A percentile compares a stretch with the other conserved stretches of the same genome.
phyloP scores from a whole-genome alignment of 2,329 filamentous ascomycete genomes.

The Claviceps sp. region DNA sequence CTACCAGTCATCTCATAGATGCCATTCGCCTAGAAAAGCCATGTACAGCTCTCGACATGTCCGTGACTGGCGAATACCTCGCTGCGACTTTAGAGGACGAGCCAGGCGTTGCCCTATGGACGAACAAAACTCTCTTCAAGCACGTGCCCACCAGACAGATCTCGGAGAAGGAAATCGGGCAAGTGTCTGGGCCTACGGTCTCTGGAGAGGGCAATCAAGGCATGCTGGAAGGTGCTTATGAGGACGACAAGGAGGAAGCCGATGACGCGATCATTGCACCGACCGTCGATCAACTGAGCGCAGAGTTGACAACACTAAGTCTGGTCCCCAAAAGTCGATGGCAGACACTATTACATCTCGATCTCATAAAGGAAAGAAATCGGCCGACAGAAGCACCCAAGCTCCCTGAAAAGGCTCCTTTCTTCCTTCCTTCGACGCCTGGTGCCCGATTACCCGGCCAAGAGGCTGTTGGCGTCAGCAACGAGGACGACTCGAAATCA shows the following conservation, averaged over 20 bases:
- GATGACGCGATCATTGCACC: constrained; percentile 42
- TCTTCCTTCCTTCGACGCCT: constrained; percentile 69
- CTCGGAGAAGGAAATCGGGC: constrained; percentile 57
- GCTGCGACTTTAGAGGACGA: constrained; percentile 73
- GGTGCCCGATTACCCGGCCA: constrained; percentile 26
- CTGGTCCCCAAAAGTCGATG: constrained; percentile 81
- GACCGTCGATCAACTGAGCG: constrained; percentile 61
- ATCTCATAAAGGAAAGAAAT: constrained; percentile 85
- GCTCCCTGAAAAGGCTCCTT: constrained; percentile 83
- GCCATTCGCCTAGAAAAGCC: constrained; percentile 67
- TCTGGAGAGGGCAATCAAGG: constrained; percentile 73
- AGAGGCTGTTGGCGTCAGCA: constrained; percentile 17
- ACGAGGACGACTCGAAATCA: constrained; percentile 37
- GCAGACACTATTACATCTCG: constrained; percentile 88
- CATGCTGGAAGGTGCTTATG: constrained; percentile 63
- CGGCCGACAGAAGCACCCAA: constrained; percentile 89
- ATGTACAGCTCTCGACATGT: constrained; percentile 79
- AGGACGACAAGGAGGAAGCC: constrained; percentile 37
- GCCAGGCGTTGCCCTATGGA: constrained; percentile 90
- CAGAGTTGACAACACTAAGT: constrained; percentile 76
- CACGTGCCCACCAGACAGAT: constrained; percentile 80
- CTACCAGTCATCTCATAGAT: constrained; percentile 90
- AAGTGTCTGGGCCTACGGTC: constrained; percentile 54
- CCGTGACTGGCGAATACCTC: constrained; percentile 82
- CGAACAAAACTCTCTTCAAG: constrained; percentile 80